Evolutionary conservation across 176 grass and related monocot genomes (phyloP), one percentile per base, ranked within the genome.

Genomic region (Paspalum vaginatum): DNA sequence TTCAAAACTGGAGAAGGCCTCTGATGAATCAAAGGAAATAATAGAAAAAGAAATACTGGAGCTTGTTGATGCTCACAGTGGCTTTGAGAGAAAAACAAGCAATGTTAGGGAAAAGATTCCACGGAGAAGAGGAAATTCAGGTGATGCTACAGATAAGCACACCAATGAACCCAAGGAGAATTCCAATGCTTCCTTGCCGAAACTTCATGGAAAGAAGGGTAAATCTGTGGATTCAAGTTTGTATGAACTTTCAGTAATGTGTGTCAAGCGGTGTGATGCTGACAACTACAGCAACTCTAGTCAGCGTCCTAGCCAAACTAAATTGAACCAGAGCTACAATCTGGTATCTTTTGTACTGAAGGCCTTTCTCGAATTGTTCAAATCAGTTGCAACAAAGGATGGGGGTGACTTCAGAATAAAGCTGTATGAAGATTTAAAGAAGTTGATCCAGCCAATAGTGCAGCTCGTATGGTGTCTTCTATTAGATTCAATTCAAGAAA

Each of bases 31-130:
- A 40, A 91, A 88, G 76, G 70, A 83, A 24, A 75, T 71, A 22
- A 71, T 92, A 53, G 91, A 90, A 83, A 97, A 92, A 75, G 91
- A 97, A 94, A 85, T 94, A 81, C 75, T 91, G 42, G 87, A 88
- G 67, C 89, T 97, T 73, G 56, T 88, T 82, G 74, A 82, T 85
- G 85, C 73, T 20, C 73, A 97, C 45, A 45, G 82, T 77, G 25
- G 61, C 53, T 68, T 90, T 53, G 89, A 92, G 76, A 94, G 87
- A 42, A 92, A 88, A 88, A 86, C 40, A 68, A 73, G 65, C 66
- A 87, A 68, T 46, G 80, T 39, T 39, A 89, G 75, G 87, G 89
- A 90, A 39, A 87, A 67, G 69, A 75, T 32, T 75, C 61, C 44
- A 56, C 63, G 71, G 68, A 77, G 82, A 88, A 87, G 76, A 88